Conservation (phyloP, 805 yeast genomes). For the Candida jianshihensis region DNA sequence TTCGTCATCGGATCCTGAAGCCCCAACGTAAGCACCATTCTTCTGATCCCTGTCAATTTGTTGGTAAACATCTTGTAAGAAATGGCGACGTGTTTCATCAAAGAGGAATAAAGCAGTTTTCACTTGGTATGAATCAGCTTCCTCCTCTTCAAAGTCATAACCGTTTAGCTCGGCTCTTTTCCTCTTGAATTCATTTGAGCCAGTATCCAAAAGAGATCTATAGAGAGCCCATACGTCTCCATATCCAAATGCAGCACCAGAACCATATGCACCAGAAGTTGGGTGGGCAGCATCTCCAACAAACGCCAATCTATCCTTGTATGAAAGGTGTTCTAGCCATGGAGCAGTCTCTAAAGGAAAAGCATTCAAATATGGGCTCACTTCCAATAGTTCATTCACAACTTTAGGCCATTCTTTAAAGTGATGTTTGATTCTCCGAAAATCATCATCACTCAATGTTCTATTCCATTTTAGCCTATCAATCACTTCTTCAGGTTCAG, state of each 20-base stretch:
- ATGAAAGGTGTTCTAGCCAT: constrained; percentile 1
- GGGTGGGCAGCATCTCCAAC: constrained; percentile 6
- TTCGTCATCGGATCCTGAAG: not conserved
- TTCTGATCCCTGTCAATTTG: not conserved
- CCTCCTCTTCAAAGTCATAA: not conserved
- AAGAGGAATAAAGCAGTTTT: constrained; percentile 1
- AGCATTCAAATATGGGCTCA: not conserved
- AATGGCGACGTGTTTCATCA: constrained; percentile 2
- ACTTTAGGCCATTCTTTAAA: constrained; percentile 1
- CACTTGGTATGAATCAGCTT: not conserved
- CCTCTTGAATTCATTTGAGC: not conserved
- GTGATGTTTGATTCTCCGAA: not conserved
- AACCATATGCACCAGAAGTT: constrained; percentile 3
- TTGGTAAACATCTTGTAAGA: constrained; percentile 1
- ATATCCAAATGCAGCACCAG: constrained; percentile 3
- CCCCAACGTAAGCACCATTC: not conserved
- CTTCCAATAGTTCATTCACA: not conserved
- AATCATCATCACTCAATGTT: not conserved
- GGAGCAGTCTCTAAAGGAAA: constrained; percentile 2
- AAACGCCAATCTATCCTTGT: not conserved
- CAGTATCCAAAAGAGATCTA: constrained; percentile 1
- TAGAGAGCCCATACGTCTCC: constrained; percentile 4
- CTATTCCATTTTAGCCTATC: not conserved
- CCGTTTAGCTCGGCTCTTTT: not conserved
- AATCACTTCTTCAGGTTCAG: not conserved